Evolutionary conservation across 2,329 filamentous ascomycete species (phyloP).

Genomic region (Calonectria naviculata): DNA sequence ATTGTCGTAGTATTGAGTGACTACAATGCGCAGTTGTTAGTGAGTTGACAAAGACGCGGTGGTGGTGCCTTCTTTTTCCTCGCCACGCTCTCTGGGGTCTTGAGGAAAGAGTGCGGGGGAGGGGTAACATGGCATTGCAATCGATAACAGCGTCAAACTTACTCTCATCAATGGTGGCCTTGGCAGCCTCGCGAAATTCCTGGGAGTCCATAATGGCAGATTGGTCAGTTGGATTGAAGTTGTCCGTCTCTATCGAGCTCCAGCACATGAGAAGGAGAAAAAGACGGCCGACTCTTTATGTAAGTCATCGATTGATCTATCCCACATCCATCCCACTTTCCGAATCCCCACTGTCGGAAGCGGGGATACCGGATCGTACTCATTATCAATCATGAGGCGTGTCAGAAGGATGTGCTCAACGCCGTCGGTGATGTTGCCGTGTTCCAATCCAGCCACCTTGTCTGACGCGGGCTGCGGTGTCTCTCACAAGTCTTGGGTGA

Average conservation of each 20-base stretch:
- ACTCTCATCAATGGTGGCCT: conserved; percentile 87
- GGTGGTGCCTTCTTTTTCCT: background rate
- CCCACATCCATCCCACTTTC: background rate
- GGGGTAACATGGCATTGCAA: conserved; percentile 1
- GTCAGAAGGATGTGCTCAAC: background rate
- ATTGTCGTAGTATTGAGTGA: conserved; percentile 85
- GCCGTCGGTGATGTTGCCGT: background rate
- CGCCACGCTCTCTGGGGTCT: background rate
- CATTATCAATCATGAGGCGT: background rate
- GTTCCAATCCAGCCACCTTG: background rate
- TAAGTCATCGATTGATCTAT: background rate
- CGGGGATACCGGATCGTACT: background rate
- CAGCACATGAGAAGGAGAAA: background rate
- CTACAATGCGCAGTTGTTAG: conserved; percentile 55
- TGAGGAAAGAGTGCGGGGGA: conserved; percentile 4
- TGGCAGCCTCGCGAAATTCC: conserved; percentile 82
- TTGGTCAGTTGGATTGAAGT: background rate
- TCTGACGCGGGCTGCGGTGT: background rate
- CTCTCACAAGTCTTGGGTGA: background rate
- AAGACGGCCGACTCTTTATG: background rate
- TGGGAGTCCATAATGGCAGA: conserved; percentile 74
- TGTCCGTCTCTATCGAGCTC: background rate
- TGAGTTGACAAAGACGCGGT: background rate
- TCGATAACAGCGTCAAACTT: conserved; percentile 46
- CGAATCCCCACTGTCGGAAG: conserved; percentile 2